Evolutionary conservation across 2,329 filamentous ascomycete species (phyloP), one percentile per base, ranked within the genome.

Genomic region (Teratosphaeria pseudoeucalypti): DNA sequence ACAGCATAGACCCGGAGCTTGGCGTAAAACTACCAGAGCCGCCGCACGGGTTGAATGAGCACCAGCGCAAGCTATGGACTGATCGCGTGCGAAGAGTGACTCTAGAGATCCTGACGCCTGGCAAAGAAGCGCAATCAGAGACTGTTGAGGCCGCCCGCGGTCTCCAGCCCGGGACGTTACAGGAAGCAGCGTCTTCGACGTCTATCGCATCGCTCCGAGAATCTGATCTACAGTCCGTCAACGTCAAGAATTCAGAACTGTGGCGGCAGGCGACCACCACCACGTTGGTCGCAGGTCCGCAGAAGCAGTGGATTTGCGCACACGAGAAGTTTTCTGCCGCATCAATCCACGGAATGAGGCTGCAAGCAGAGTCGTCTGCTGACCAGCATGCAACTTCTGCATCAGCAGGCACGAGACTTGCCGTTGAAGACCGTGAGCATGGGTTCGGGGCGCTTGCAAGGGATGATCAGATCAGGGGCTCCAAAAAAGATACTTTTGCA

Each of bases 191-290:
- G 16, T 49, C 19, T 49, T 11, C 43, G 10, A 23, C n/a, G 43
- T 6, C 43, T 49, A 10, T 23, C n/a, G 1, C n/a, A 49, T 49
- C 43, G 5, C 23, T n/a, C 19, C 43, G 19, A 19, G n/a, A 49
- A 10, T 23, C 43, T 49, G 16, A 5, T 19, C n/a, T 10, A 49
- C 16, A 23, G 6, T 23, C 16, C 7, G 43, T 2, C n/a, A 49
- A 49, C 2, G 53, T 34, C 5, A n/a, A 16, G 23, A 26, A 34
- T 54, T 49, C 52, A 6, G 59, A 43, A 5, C 59, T 60, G 14
- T 49, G 57, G 32, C 57, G 34, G 19, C 49, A 34, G 11, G 49
- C 52, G 5, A 55, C 52, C 2, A 55, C 54, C n/a, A 59, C 60
- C 9, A 55, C 14, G 6, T 37, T 61, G n/a, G 2, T 59, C 6